These are phyloP conservation scores for Syzygium grande DNA, from an alignment of 345 rosid genomes.

Conservation along the genomic window DNA sequence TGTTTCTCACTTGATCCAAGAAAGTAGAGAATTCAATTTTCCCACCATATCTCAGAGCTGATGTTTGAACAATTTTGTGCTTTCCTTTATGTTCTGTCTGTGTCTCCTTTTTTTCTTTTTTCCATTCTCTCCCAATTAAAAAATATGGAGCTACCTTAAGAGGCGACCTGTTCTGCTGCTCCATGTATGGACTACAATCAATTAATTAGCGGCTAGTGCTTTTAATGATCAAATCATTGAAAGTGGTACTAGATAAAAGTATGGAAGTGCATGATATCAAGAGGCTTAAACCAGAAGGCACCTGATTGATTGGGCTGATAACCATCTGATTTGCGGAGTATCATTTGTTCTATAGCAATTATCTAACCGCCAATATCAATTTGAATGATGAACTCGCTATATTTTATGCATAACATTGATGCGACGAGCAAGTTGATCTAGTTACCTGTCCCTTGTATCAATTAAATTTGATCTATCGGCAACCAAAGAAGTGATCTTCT, in stretches of 20 bases:
- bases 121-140: not conserved
- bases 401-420: not conserved
- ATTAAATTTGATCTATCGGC: not conserved
- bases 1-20: slow-evolving; percentile 68
- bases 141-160: not conserved
- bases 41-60: slow-evolving; percentile 11
- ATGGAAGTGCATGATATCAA: not conserved
- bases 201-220: not conserved
- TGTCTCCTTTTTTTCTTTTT: not conserved
- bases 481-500: not conserved
- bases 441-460: not conserved
- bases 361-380: not conserved
- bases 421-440: not conserved
- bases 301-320: not conserved
- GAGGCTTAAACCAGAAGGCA: not conserved
- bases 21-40: slow-evolving; percentile 35
- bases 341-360: not conserved
- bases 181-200: not conserved
- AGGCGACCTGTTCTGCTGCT: not conserved
- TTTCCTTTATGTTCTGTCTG: not conserved
- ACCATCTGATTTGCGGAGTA: not conserved
- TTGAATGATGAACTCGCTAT: not conserved
- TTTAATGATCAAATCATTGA: not conserved
- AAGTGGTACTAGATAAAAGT: not conserved
- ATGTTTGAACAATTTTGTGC: not conserved